Conservation (phyloP, 306 rosid species). For the Hippophae gyantsensis region DNA sequence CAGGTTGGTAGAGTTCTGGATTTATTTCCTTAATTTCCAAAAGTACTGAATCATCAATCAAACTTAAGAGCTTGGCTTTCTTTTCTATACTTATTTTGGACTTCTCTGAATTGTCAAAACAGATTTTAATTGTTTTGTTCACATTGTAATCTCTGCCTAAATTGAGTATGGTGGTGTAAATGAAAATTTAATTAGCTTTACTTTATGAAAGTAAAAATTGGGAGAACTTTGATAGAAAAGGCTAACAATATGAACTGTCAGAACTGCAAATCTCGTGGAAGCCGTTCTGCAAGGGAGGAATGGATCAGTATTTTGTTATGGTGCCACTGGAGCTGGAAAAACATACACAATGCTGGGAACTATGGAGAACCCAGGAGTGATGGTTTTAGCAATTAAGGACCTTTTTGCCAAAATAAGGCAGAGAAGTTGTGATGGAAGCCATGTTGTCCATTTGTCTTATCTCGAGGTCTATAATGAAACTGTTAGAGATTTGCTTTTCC, state of each 20-base stretch:
- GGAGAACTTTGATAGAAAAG: not conserved
- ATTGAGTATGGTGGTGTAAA: not conserved
- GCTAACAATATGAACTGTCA: conserved; percentile 24
- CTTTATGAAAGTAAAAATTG: not conserved
- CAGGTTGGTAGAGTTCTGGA: too few species aligned
- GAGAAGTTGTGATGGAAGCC: conserved; percentile 84
- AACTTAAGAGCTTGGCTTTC: not conserved
- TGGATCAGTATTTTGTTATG: conserved; percentile 92
- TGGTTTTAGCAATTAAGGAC: conserved; percentile 97
- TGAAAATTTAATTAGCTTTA: not conserved
- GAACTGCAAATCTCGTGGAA: conserved; percentile 86
- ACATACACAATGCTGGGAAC: conserved; percentile 97
- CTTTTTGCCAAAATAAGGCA: conserved; percentile 75
- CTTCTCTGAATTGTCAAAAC: not conserved
- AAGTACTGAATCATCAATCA: too few species aligned
- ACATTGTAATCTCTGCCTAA: not conserved
- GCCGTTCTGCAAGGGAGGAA: conserved; percentile 93
- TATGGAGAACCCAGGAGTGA: conserved; percentile 84
- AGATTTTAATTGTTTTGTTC: conserved; percentile 8
- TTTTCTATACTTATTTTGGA: not conserved
- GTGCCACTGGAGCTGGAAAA: conserved; percentile 97
- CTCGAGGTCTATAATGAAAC: conserved; percentile 96
- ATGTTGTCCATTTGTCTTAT: conserved; percentile 79
- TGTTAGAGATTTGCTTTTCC: conserved; percentile 81
- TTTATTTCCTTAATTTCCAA: too few species aligned